These are phyloP conservation scores for Lichtheimia ornata DNA, from an alignment of 371 early-diverging fungal species.

Conservation along the genomic window DNA sequence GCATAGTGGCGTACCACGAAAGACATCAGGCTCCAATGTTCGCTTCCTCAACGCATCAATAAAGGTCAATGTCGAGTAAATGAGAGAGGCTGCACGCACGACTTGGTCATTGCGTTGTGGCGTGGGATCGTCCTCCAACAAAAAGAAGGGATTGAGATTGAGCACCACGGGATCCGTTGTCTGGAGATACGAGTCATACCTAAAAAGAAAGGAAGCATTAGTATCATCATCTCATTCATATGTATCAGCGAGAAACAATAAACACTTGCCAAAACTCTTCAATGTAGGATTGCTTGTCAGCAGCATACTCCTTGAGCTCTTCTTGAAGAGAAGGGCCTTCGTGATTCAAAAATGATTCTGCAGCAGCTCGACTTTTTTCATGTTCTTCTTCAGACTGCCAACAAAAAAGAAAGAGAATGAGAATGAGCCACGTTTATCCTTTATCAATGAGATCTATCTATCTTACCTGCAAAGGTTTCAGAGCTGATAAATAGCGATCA, in stretches of 20 bases:
- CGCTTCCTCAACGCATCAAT: constrained; percentile 47
- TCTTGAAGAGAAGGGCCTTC: constrained; percentile 79
- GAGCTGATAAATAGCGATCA: constrained; percentile 69
- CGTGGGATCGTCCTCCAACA: constrained; percentile 56
- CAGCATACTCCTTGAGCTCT: constrained; percentile 68
- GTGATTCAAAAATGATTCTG: constrained; percentile 71
- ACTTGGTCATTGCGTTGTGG: constrained; percentile 55
- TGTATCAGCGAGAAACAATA: constrained; percentile 5
- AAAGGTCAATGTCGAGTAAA: constrained; percentile 57
- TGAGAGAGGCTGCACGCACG: constrained; percentile 49
- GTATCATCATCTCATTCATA: background rate
- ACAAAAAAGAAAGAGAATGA: constrained; percentile 1
- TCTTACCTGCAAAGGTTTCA: constrained; percentile 75
- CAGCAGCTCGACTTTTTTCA: constrained; percentile 58
- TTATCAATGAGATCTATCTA: background rate
- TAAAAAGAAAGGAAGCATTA: constrained; percentile 10
- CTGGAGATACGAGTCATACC: constrained; percentile 54
- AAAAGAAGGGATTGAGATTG: constrained; percentile 56
- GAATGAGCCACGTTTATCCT: background rate
- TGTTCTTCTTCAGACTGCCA: constrained; percentile 59
- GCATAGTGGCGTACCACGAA: constrained; percentile 65
- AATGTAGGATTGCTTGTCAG: constrained; percentile 56
- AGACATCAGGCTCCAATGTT: constrained; percentile 64
- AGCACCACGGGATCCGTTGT: constrained; percentile 49
- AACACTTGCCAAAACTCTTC: constrained; percentile 55